Evolutionary conservation across 208 protist species (phyloP), one percentile per base, ranked within the genome.

Genomic region (Acanthamoeba castellanii): DNA sequence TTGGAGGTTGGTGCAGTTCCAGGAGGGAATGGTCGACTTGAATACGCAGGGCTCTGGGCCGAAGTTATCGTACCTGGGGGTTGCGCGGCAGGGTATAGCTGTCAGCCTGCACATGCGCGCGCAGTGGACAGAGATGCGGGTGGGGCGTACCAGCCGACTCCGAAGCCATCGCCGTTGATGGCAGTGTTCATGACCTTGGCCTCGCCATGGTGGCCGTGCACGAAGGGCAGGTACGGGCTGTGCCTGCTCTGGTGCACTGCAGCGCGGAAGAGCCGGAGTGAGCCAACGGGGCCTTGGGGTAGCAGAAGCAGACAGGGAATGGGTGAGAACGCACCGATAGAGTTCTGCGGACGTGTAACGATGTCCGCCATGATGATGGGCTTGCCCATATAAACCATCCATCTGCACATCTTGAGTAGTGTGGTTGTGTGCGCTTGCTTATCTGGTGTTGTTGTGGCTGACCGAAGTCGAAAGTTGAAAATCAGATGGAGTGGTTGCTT

Each of bases 151-250:
- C 87, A 92, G 32, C 87, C 87, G 4, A 92, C 61, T 25, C 87
- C 87, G 45, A 92, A 92, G 61, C 87, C 87, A 55, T 92, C 87
- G n/a, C 87, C 87, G 61, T 92, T 92, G 87, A 92, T 92, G 42
- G 61, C 87, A 13, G 57, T 70, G 64, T 92, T 92, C 87, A 70
- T 92, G 37, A 76, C 87, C 37, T 76, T 92, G 20, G 64, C 64
- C 64, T 92, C 87, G 6, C 64, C 61, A 34, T 70, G 87, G 34
- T 76, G 64, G 20, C 87, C 87, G 42, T 70, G 57, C 34, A 92
- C 64, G 25, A 78, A 92, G 61, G 87, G 87, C 32, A 92, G 47
- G 61, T 76, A 92, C 57, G 87, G 87, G 87, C 64, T 76, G 64
- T 92, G 87, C 87, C 61, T n/a, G 68, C 87, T 92, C 64, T 92